Evolutionary conservation across 768 basidiomycete genomes (phyloP).

Genomic region (Leccinum longicurvipes): DNA sequence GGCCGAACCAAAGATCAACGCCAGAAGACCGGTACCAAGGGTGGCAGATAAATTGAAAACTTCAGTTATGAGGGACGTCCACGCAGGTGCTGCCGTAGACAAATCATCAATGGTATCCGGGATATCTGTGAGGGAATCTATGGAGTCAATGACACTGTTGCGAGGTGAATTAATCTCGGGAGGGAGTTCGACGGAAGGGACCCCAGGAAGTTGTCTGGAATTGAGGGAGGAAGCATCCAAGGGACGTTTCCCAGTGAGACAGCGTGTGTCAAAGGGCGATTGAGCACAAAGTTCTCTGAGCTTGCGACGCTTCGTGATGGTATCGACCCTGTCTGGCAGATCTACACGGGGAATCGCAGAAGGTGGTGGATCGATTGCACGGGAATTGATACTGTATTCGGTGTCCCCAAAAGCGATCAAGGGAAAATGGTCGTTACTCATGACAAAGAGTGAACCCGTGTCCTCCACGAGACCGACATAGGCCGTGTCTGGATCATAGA

Average conservation of each 20-base stretch:
- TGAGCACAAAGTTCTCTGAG: conserved; percentile 38
- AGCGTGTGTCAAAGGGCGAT: conserved; percentile 47
- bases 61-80: conserved; percentile 13
- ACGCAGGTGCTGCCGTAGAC: conserved; percentile 12
- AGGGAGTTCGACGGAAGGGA: conserved; percentile 37
- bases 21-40: conserved; percentile 24
- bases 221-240: conserved; percentile 48
- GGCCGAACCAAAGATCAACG: conserved; percentile 19
- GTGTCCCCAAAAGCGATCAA: conserved; percentile 70
- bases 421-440: conserved; percentile 80
- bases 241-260: conserved; percentile 58
- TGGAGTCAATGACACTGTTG: conserved; percentile 9
- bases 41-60: conserved; percentile 11
- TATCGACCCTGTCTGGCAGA: conserved; percentile 41
- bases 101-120: conserved; percentile 15
- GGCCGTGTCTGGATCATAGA: conserved; percentile 51
- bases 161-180: conserved; percentile 20
- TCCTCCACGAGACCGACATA: conserved; percentile 79
- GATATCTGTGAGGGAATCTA: conserved; percentile 15
- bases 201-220: conserved; percentile 60
- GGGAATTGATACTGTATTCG: conserved; percentile 32
- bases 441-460: conserved; percentile 74
- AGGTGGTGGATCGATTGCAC: conserved; percentile 35
- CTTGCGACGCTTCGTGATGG: conserved; percentile 43
- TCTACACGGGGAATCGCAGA: conserved; percentile 31